phyloP scores from a whole-genome alignment of 2,329 filamentous ascomycete genomes.

The Claviceps sp. region DNA sequence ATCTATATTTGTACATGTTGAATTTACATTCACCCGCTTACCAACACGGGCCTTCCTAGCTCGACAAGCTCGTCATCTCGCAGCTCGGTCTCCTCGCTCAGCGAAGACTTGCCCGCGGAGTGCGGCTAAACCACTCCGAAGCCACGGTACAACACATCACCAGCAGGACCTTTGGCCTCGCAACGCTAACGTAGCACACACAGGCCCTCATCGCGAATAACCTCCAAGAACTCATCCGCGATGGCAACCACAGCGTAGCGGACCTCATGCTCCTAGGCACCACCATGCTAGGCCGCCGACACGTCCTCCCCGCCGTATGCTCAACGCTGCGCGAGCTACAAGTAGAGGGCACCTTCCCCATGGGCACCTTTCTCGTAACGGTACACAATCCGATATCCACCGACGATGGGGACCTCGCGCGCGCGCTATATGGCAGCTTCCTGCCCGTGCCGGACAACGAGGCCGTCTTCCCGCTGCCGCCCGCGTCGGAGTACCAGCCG shows the following conservation, averaged over 20 bases:
- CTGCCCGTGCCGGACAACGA: conserved; percentile 60
- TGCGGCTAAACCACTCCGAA: conserved; percentile 82
- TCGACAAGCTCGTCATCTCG: conserved; percentile 91
- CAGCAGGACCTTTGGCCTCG: background rate
- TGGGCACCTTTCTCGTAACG: conserved; percentile 85
- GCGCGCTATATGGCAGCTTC: conserved; percentile 83
- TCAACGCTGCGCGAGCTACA: conserved; percentile 71
- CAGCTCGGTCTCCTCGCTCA: conserved; percentile 82
- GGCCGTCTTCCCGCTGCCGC: conserved; percentile 48
- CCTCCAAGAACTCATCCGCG: conserved; percentile 90
- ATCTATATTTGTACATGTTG: no score
- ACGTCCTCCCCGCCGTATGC: conserved; percentile 74
- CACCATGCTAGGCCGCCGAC: conserved; percentile 84
- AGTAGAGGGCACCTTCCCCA: conserved; percentile 86
- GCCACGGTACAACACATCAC: conserved; percentile 44
- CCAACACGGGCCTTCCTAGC: conserved; percentile 31
- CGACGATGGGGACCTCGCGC: conserved; percentile 75
- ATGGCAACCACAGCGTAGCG: conserved; percentile 83
- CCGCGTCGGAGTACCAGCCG: conserved; percentile 51
- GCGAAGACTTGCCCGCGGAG: conserved; percentile 71
- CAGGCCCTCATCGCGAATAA: conserved; percentile 75
- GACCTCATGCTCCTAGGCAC: conserved; percentile 87
- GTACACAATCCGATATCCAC: conserved; percentile 80
- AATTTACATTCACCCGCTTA: no score
- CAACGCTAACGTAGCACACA: conserved; percentile 15